These are phyloP conservation scores for Diplocarpon rosae DNA, from an alignment of 2,329 filamentous ascomycete species.

Conservation along the genomic window DNA sequence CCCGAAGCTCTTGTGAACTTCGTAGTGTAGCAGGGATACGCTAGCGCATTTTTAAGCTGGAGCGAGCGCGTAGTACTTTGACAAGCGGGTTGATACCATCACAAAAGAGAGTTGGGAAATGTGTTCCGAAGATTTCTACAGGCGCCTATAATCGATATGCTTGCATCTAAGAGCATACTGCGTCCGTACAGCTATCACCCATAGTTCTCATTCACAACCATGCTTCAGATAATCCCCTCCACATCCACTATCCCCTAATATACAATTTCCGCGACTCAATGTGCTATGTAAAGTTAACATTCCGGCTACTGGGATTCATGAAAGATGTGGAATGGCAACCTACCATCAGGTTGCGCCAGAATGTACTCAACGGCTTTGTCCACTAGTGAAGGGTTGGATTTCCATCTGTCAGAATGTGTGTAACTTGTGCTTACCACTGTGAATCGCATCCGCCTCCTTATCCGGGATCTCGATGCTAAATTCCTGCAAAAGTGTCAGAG, in stretches of 20 bases:
- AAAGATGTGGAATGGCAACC: constrained; percentile 20
- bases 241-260: constrained; percentile 14
- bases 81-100: too few species aligned
- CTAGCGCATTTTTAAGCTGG: neutral
- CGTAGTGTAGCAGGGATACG: constrained; percentile 1
- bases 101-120: constrained; percentile 16
- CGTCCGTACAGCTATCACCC: constrained; percentile 22
- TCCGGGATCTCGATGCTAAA: constrained; percentile 73
- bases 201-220: constrained; percentile 15
- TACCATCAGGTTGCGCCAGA: constrained; percentile 63
- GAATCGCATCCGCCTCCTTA: constrained; percentile 67
- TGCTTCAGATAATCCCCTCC: constrained; percentile 7
- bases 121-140: constrained; percentile 29
- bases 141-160: constrained; percentile 23
- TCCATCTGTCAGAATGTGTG: neutral
- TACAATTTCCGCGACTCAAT: constrained; percentile 24
- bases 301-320: neutral
- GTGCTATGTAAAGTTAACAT: constrained; percentile 21
- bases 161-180: constrained; percentile 21
- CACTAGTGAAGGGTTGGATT: constrained; percentile 37
- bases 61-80: too few species aligned
- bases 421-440: constrained; percentile 51
- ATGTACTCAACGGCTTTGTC: constrained; percentile 70
- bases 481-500: constrained; percentile 32
- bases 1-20: constrained; percentile 1